A percentile compares a stretch with the other conserved stretches of the same genome.
These are phyloP conservation scores for Penicillium daleae DNA, from an alignment of 495 filamentous ascomycete species.

Conservation along the genomic window DNA sequence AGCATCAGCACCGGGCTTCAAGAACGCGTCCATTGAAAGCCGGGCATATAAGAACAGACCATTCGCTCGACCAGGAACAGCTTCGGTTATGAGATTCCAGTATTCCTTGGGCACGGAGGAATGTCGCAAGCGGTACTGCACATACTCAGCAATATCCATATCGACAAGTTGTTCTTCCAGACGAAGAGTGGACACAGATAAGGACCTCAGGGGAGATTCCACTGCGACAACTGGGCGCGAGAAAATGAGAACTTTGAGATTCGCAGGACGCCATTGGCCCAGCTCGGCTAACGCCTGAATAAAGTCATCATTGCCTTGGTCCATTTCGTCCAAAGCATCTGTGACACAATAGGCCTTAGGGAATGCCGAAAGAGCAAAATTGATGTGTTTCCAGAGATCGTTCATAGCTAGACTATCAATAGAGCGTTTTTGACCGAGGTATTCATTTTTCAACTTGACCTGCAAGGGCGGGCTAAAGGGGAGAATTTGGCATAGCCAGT, in stretches of 20 bases:
- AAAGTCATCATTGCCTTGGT: constrained; percentile 40
- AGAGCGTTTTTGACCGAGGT: background rate
- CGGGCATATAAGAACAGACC: constrained; percentile 39
- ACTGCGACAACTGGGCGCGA: constrained; percentile 11
- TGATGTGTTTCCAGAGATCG: background rate
- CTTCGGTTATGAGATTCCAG: constrained; percentile 32
- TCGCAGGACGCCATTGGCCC: constrained; percentile 39
- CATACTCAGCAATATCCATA: constrained; percentile 45
- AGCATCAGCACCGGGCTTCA: constrained; percentile 21
- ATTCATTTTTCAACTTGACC: background rate
- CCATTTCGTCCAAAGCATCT: background rate
- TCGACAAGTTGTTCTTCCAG: constrained; percentile 29
- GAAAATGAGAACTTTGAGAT: constrained; percentile 49
- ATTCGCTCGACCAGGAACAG: constrained; percentile 18
- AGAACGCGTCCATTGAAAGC: constrained; percentile 50
- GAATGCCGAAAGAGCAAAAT: background rate
- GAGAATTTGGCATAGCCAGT: constrained; percentile 40
- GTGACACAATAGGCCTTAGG: background rate
- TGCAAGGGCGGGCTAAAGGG: constrained; percentile 43
- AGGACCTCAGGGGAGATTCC: background rate
- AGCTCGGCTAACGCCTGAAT: constrained; percentile 35
- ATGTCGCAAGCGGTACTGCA: constrained; percentile 32
- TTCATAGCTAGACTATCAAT: background rate
- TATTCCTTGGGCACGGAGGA: constrained; percentile 22
- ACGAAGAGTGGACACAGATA: constrained; percentile 7